A percentile compares a stretch with the other conserved stretches of the same genome.
phyloP scores from a whole-genome alignment of 2,329 filamentous ascomycete genomes.

The Pseudogymnoascus sp. region DNA sequence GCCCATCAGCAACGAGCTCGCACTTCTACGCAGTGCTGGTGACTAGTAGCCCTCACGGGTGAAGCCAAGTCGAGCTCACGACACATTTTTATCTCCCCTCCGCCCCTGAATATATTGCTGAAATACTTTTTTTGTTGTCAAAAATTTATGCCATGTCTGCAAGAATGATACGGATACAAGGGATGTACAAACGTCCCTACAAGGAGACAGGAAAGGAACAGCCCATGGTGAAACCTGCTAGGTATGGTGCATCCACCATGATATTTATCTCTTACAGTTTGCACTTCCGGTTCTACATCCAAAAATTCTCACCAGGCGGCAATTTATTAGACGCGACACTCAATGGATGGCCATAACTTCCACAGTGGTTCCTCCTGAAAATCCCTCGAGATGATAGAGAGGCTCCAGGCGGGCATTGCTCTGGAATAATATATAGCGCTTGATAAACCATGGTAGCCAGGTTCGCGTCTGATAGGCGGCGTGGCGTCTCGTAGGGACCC shows the following conservation, averaged over 20 bases:
- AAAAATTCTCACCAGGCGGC: not conserved
- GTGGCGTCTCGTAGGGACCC: slow-evolving; percentile 42
- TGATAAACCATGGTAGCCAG: slow-evolving; percentile 51
- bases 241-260: slow-evolving; percentile 20
- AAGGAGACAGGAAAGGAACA: slow-evolving; percentile 40
- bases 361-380: not conserved
- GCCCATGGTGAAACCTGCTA: slow-evolving; percentile 39
- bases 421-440: slow-evolving; percentile 45
- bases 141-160: slow-evolving; percentile 32
- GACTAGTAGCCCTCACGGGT: slow-evolving; percentile 20
- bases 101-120: too few species aligned
- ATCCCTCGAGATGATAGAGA: slow-evolving; percentile 38
- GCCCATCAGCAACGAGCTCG: slow-evolving; percentile 19
- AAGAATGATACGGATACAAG: slow-evolving; percentile 39
- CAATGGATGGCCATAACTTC: not conserved
- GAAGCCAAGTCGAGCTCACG: slow-evolving; percentile 19
- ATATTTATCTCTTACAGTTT: not conserved
- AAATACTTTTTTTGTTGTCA: too few species aligned
- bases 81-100: too few species aligned
- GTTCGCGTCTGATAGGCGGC: slow-evolving; percentile 35
- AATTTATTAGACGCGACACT: not conserved
- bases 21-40: slow-evolving; percentile 23
- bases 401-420: slow-evolving; percentile 38
- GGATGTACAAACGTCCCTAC: slow-evolving; percentile 37
- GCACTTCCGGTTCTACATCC: not conserved